phyloP scores from a whole-genome alignment of 192 early-diverging fungal genomes.

The Rhizophagus sp. region DNA sequence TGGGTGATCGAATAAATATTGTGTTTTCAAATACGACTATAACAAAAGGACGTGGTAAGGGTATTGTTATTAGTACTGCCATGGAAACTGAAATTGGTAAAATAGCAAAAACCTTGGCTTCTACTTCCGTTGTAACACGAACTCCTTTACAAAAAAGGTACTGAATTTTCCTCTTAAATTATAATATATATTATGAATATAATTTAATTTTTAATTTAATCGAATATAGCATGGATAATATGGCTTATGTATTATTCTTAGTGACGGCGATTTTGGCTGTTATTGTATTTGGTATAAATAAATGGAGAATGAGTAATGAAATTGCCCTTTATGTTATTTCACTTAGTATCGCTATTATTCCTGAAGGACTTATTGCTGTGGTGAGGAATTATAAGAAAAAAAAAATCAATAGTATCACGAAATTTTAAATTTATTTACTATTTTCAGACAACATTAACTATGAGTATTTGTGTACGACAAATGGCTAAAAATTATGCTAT shows the following conservation, averaged over 20 bases:
- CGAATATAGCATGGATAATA: constrained; percentile 51
- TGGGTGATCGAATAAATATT: constrained; percentile 92
- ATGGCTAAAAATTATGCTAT: constrained; percentile 67
- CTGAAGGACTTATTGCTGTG: constrained; percentile 92
- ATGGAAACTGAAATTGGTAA: constrained; percentile 91
- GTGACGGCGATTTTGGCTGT: constrained; percentile 63
- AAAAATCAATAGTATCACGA: too few species aligned
- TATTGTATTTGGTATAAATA: constrained; percentile 78
- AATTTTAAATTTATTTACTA: too few species aligned
- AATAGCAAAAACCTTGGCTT: constrained; percentile 82
- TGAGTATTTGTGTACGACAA: constrained; percentile 85
- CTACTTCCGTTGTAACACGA: constrained; percentile 49
- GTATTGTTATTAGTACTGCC: constrained; percentile 82
- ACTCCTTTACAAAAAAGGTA: constrained; percentile 66
- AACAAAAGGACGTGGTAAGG: constrained; percentile 88
- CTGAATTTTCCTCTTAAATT: too few species aligned
- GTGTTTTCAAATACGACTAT: constrained; percentile 88
- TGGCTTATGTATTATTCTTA: constrained; percentile 77
- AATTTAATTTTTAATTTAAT: too few species aligned
- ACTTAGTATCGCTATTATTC: constrained; percentile 92
- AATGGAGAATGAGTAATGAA: constrained; percentile 61
- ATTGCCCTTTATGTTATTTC: constrained; percentile 77
- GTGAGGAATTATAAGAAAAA: constrained; percentile 25
- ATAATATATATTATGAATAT: too few species aligned
- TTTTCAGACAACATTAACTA: constrained; percentile 68